A percentile compares a stretch with the other conserved stretches of the same genome.
phyloP scores from a whole-genome alignment of 2,329 filamentous ascomycete species.

The Epichloe amarillans region DNA sequence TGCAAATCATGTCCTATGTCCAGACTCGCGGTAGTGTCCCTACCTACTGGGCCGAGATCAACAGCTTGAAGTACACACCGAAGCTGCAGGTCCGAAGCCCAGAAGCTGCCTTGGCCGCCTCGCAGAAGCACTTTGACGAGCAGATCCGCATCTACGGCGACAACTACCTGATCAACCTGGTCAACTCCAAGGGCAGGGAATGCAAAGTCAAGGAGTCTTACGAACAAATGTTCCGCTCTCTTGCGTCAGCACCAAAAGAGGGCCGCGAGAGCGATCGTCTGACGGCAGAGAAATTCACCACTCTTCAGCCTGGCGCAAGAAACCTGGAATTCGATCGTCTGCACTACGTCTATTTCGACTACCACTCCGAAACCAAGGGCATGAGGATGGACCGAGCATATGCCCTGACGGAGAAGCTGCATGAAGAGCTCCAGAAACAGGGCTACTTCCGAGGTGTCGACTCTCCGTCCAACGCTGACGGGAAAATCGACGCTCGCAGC shows the following conservation, averaged over 20 bases:
- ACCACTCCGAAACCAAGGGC: constrained; percentile 94
- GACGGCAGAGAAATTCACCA: constrained; percentile 68
- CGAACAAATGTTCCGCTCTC: constrained; percentile 70
- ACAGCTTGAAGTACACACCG: constrained; percentile 81
- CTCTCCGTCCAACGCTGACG: constrained; percentile 57
- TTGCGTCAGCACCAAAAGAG: constrained; percentile 58
- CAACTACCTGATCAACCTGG: constrained; percentile 92
- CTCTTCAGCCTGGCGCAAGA: constrained; percentile 51
- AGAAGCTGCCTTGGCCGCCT: constrained; percentile 65
- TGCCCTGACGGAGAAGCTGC: constrained; percentile 70
- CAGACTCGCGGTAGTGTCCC: constrained; percentile 95
- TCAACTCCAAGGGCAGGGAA: constrained; percentile 92
- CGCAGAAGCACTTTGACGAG: constrained; percentile 79
- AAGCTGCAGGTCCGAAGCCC: constrained; percentile 78
- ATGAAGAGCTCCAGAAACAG: constrained; percentile 61
- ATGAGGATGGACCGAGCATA: constrained; percentile 86
- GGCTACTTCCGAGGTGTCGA: constrained; percentile 90
- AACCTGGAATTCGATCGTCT: constrained; percentile 62
- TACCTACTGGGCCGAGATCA: constrained; percentile 92
- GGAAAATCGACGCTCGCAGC: constrained; percentile 65
- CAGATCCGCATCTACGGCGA: constrained; percentile 91
- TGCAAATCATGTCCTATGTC: constrained; percentile 85
- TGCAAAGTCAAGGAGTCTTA: constrained; percentile 83
- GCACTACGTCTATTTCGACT: constrained; percentile 98
- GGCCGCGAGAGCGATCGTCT: constrained; percentile 48